Evolutionary conservation across 2,329 filamentous ascomycete genomes (phyloP).

Genomic region (Phoma sp.): DNA sequence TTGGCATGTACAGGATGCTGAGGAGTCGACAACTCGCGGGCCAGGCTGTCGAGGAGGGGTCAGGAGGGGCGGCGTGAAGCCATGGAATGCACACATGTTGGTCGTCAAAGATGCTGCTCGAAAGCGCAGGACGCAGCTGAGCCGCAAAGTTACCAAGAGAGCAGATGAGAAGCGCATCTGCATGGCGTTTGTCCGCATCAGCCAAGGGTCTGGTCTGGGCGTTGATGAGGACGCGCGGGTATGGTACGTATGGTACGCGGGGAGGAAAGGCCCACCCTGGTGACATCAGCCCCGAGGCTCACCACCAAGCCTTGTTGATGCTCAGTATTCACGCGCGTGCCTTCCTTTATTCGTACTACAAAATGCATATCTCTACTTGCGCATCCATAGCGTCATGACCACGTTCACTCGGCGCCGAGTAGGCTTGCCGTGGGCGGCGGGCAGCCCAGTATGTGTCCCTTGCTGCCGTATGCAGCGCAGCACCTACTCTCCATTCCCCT

Average conservation of each 20-base stretch:
- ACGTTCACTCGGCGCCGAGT: not conserved
- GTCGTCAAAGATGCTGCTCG: not conserved
- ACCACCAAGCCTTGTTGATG: not conserved
- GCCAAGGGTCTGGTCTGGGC: not conserved
- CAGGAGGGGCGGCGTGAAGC: slow-evolving; percentile 3
- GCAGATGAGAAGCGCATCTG: no score
- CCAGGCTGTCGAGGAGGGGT: slow-evolving; percentile 10
- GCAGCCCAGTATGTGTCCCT: slow-evolving; percentile 2
- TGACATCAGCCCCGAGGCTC: slow-evolving; percentile 10
- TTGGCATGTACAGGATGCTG: slow-evolving; percentile 41
- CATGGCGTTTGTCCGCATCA: no score
- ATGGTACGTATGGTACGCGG: not conserved
- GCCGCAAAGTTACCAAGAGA: not conserved
- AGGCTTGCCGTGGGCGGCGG: not conserved
- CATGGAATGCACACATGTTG: not conserved
- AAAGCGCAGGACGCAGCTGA: not conserved
- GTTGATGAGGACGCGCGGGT: not conserved
- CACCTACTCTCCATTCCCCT: not conserved
- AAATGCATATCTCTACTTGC: slow-evolving; percentile 1
- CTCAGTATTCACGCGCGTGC: not conserved
- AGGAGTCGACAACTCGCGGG: slow-evolving; percentile 25
- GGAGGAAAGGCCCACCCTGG: not conserved
- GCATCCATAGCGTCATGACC: slow-evolving; percentile 2
- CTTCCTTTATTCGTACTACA: not conserved
- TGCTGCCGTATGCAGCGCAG: not conserved